A percentile compares a stretch with the other conserved stretches of the same genome.
phyloP scores from a whole-genome alignment of 495 filamentous ascomycete genomes.

The Massariosphaeria phaeospora region DNA sequence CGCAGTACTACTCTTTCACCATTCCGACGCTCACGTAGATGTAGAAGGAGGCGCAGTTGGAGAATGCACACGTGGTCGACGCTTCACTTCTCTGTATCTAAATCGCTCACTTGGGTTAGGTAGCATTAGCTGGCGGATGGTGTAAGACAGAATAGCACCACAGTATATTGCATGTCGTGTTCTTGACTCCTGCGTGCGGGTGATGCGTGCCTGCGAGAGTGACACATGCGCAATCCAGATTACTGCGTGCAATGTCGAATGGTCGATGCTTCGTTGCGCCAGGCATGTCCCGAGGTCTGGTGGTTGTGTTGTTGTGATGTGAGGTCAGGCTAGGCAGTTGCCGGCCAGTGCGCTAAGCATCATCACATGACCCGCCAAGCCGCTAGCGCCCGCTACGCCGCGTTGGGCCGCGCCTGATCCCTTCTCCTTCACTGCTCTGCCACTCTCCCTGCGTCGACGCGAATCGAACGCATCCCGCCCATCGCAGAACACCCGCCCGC shows the following conservation, averaged over 20 bases:
- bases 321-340: no score
- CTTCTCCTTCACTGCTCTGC: neutral
- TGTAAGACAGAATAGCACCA: no score
- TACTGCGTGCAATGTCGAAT: no score
- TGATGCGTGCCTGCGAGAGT: no score
- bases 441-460: slow-evolving; percentile 1
- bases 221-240: no score
- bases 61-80: neutral
- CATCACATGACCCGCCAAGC: slow-evolving; percentile 1
- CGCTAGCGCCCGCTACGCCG: neutral
- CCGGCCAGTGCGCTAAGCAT: no score
- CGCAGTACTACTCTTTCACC: slow-evolving; percentile 40
- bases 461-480: slow-evolving; percentile 9
- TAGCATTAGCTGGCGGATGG: no score
- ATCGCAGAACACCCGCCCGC: slow-evolving; percentile 20
- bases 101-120: slow-evolving; percentile 13
- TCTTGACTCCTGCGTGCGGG: no score
- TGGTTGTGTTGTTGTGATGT: no score
- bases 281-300: no score
- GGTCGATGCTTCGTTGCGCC: no score
- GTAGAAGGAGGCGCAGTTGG: neutral
- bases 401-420: neutral
- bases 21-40: slow-evolving; percentile 33
- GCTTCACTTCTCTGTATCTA: slow-evolving; percentile 12
- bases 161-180: no score